Conservation (phyloP, 2,329 filamentous ascomycete genomes). For the Xylaria sp. region DNA sequence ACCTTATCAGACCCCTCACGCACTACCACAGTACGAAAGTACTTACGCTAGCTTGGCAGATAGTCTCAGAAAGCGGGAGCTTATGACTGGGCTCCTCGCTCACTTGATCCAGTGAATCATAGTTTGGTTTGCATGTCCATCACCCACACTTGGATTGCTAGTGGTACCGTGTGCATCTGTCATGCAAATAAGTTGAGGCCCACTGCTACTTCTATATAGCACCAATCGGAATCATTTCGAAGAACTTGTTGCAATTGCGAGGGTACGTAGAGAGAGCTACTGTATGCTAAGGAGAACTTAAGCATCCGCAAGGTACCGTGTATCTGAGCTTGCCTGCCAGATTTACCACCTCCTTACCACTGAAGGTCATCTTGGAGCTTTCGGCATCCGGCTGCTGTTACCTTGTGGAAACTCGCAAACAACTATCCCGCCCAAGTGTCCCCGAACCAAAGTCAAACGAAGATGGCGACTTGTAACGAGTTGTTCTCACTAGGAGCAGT, state of each 20-base stretch:
- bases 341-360: constrained; percentile 1
- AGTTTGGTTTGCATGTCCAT: constrained; percentile 31
- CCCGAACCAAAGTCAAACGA: constrained; percentile 37
- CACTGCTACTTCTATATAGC: constrained; percentile 14
- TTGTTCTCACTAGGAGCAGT: constrained; percentile 43
- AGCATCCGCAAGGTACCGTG: constrained; percentile 31
- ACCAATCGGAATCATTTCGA: constrained; percentile 34
- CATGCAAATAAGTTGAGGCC: constrained; percentile 34
- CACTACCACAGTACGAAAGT: constrained; percentile 23
- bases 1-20: too few relatives aligned
- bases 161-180: constrained; percentile 30
- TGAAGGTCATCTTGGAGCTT: constrained; percentile 12
- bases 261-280: constrained; percentile 26
- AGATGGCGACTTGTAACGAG: constrained; percentile 41
- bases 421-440: constrained; percentile 44
- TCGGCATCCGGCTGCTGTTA: constrained; percentile 14
- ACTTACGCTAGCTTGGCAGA: constrained; percentile 15
- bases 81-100: constrained; percentile 22
- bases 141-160: constrained; percentile 18
- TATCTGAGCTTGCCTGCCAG: constrained; percentile 17
- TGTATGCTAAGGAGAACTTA: constrained; percentile 36
- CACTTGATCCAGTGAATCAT: constrained; percentile 32
- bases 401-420: constrained; percentile 41
- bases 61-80: constrained; percentile 19
- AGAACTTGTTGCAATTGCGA: constrained; percentile 34